A percentile compares a stretch with the other conserved stretches of the same genome.
Evolutionary conservation across 2,329 filamentous ascomycete genomes (phyloP).

Genomic region (Phyllosticta citriasiana): DNA sequence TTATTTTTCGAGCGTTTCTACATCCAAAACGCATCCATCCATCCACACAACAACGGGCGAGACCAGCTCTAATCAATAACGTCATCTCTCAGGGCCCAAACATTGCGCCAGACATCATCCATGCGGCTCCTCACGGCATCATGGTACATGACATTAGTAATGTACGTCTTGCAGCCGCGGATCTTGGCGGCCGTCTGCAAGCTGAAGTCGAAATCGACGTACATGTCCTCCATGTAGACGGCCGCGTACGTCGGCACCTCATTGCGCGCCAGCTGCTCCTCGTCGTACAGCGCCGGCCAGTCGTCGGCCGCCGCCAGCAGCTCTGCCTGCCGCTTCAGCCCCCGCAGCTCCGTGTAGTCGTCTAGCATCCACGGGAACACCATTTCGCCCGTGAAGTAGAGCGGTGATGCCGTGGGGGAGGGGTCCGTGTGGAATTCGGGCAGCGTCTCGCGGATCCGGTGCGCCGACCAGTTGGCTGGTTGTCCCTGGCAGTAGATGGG

Average conservation of each 20-base stretch:
- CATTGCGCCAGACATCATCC: constrained; percentile 64
- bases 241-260: constrained; percentile 79
- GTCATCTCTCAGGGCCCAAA: constrained; percentile 69
- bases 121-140: constrained; percentile 65
- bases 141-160: constrained; percentile 83
- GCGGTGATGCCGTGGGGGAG: constrained; percentile 35
- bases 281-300: constrained; percentile 72
- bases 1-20: no score
- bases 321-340: constrained; percentile 58
- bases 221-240: constrained; percentile 82
- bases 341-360: constrained; percentile 63
- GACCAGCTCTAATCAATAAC: constrained; percentile 2
- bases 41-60: neutral
- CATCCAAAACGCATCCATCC: no score
- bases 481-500: constrained; percentile 70
- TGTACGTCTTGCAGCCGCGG: constrained; percentile 65
- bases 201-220: constrained; percentile 69
- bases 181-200: constrained; percentile 65
- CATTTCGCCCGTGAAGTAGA: constrained; percentile 90
- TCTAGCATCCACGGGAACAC: constrained; percentile 74
- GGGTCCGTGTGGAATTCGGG: constrained; percentile 38
- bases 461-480: constrained; percentile 57
- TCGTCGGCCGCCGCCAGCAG: constrained; percentile 56
- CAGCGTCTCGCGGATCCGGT: constrained; percentile 47
- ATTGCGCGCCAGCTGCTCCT: constrained; percentile 62